Conservation (phyloP, 1,284 basidiomycete species). For the Trichosporon sp. region DNA sequence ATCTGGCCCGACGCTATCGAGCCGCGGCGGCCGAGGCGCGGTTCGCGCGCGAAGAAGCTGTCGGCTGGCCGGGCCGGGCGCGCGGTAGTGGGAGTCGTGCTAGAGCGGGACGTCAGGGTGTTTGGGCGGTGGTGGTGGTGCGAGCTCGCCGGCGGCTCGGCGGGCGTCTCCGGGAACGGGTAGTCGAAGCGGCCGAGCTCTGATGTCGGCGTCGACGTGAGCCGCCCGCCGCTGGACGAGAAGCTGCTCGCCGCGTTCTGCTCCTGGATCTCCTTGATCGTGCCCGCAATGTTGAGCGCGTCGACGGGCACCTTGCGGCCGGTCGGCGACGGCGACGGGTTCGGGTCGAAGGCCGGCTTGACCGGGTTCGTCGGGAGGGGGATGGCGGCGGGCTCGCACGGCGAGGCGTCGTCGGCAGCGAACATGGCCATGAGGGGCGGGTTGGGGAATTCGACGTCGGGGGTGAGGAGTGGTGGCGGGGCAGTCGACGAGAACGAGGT, state of each 20-base stretch:
- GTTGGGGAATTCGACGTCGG: not conserved
- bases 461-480: not conserved
- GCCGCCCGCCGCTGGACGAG: not conserved
- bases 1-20: conserved; percentile 20
- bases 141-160: not conserved
- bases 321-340: not conserved
- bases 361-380: not conserved
- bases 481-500: not conserved
- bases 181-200: conserved; percentile 40
- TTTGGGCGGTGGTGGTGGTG: not conserved
- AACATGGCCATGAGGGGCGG: not conserved
- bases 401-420: not conserved
- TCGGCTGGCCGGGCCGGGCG: conserved; percentile 1
- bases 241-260: not conserved
- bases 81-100: not conserved
- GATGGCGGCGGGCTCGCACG: not conserved
- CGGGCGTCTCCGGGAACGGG: conserved; percentile 14
- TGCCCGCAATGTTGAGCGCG: not conserved
- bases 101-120: not conserved
- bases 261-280: conserved; percentile 3
- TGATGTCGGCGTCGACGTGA: conserved; percentile 27
- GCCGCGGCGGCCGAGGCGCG: conserved; percentile 10
- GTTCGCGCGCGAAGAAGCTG: not conserved
- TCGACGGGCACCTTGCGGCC: not conserved
- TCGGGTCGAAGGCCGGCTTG: not conserved